Base-by-base conservation (phyloP, 805 yeast species). In the Kodamaea laetipori region DNA sequence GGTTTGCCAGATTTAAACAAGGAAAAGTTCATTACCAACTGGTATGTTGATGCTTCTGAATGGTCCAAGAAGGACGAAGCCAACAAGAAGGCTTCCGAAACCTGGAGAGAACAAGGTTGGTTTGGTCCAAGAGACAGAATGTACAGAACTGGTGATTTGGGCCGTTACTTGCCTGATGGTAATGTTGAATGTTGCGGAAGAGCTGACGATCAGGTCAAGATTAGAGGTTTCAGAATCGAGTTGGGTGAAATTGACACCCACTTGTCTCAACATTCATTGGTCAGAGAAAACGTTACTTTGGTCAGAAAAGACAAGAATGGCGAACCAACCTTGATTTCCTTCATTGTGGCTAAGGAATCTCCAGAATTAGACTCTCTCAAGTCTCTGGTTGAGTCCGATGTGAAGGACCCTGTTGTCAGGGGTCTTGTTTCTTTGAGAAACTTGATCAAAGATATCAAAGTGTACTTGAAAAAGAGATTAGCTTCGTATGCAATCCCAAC, bases 161-260 rank as follows among this genome's bases (percentile, higher is more conserved):
- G 99, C 43, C 81, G 99, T 55, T 94, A 95, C 63, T 71, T 90
- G 46, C 97, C 98, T 5, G 97, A 90, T 60, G 99, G 99, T 45
- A 88, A 94, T 69, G 90, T 94, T 55, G 99, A 94, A 72, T 92
- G 97, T 65, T 86, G 95, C 62, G 99, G 99, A 47, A 81, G 99
- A 64, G 99, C 99, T 19, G 99, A 94, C 69, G 98, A 92, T 62
- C 99, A 94, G 67, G 97, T 94, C 48, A 94, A 94, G 66, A 94
- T 94, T 53, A 82, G 99, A 71, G 99, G 99, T 1, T 95, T 94
- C 80, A 81, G 99, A 69, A 95, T 94, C 51, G 99, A 94, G 69
- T 75, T 94, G 44, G 99, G 99, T 47, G 99, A 94, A 68, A 95
- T 94, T 60, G 98, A 94, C 64, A 94, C 99, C 11, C 96, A 94